Evolutionary conservation across 202 grass and related monocot genomes (phyloP).

Genomic region (Setaria viridis): DNA sequence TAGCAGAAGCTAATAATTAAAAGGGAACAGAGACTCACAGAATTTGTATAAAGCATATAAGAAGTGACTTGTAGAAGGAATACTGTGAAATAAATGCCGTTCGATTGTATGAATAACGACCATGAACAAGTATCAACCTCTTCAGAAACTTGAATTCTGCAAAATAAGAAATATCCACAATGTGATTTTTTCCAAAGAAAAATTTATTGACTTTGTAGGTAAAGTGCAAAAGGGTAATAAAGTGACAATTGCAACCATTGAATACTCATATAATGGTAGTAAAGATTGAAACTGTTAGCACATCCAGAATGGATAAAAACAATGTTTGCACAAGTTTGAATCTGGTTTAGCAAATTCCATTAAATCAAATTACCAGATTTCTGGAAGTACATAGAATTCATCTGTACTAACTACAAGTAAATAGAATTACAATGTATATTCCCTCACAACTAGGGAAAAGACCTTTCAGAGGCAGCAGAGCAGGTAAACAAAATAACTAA

Average conservation of each 20-base stretch:
- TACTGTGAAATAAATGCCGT: slow-evolving; percentile 96
- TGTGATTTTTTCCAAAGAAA: slow-evolving; percentile 12
- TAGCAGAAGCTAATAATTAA: slow-evolving; percentile 30
- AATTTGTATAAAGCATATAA: slow-evolving; percentile 95
- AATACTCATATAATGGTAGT: background rate
- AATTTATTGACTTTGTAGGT: slow-evolving; percentile 26
- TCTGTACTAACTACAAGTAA: background rate
- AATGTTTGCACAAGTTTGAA: background rate
- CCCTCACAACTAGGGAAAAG: background rate
- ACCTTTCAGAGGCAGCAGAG: background rate
- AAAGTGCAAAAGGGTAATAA: slow-evolving; percentile 5
- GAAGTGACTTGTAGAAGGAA: slow-evolving; percentile 93
- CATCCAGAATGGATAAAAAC: background rate
- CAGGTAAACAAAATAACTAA: slow-evolving; percentile 12
- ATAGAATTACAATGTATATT: background rate
- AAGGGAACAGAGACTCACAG: slow-evolving; percentile 59
- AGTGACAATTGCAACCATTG: background rate
- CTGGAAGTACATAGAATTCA: background rate
- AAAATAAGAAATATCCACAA: slow-evolving; percentile 37
- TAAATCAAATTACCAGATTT: background rate
- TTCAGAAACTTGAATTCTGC: slow-evolving; percentile 92
- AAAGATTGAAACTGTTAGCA: background rate
- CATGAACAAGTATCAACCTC: slow-evolving; percentile 96
- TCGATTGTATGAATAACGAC: slow-evolving; percentile 93
- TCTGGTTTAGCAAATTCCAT: slow-evolving; percentile 1